A percentile compares a stretch with the other conserved stretches of the same genome.
Conservation (phyloP, 352 stramenopile genomes). For the Phytopythium delawarense region DNA sequence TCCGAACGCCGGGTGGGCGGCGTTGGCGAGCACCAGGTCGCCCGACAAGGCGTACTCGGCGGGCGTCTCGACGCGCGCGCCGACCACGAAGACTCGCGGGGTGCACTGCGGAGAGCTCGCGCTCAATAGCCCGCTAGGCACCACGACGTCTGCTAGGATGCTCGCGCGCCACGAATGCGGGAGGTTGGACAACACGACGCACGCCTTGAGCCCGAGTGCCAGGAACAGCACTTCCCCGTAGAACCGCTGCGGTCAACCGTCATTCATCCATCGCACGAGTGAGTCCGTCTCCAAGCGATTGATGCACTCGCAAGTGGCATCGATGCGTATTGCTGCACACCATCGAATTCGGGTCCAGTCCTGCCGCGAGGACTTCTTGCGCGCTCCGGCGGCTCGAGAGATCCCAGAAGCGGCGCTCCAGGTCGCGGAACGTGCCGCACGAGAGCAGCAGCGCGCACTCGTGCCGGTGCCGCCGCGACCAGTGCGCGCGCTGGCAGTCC, state of each 20-base stretch:
- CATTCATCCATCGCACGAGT: not conserved
- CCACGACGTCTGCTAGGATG: conserved; percentile 41
- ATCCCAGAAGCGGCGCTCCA: conserved; percentile 36
- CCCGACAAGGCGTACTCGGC: conserved; percentile 44
- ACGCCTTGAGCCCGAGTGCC: conserved; percentile 51
- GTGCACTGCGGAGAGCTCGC: not conserved
- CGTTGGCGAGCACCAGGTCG: conserved; percentile 44
- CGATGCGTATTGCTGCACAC: conserved; percentile 8
- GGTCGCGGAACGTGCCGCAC: conserved; percentile 17
- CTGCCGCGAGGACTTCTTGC: conserved; percentile 16
- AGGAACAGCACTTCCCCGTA: conserved; percentile 76
- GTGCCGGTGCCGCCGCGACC: conserved; percentile 31
- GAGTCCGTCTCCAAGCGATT: not conserved
- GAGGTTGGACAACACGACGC: conserved; percentile 66
- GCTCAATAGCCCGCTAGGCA: conserved; percentile 28
- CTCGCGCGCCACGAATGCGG: conserved; percentile 33
- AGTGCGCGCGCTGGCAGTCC: conserved; percentile 46
- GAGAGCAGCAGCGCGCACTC: conserved; percentile 26
- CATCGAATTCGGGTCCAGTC: conserved; percentile 47
- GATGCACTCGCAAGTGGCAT: not conserved
- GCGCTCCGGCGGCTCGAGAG: conserved; percentile 17
- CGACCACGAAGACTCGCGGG: conserved; percentile 19
- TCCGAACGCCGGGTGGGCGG: conserved; percentile 19
- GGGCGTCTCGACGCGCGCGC: conserved; percentile 31
- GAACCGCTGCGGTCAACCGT: conserved; percentile 27